Base-by-base conservation (phyloP, 2,329 filamentous ascomycete species). In the Chalaropsis ovoidea region DNA sequence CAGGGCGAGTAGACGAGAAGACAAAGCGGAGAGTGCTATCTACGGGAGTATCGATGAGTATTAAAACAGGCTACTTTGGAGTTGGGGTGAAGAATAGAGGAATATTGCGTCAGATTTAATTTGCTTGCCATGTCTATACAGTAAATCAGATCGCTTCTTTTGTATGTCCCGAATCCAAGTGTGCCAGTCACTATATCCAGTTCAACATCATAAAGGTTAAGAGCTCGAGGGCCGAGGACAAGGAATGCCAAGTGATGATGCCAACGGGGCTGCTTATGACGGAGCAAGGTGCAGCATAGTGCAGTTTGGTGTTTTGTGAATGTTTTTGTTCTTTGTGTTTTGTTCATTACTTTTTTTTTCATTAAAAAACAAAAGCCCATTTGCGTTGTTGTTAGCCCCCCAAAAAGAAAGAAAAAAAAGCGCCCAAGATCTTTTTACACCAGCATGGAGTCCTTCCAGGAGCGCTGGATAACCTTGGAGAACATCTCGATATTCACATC, bases 401-500 rank as follows among this genome's bases (percentile, higher is more conserved):
- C 39, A 65, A 39, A 65, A 62, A 62, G 43, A 65, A 67, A 66
- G 24, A 66, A 67, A 58, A 15, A 56, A 64, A 45, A 62, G 39
- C n/a, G 7, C n/a, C 17, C 45, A 15, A 35, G 15, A 61, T 24
- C n/a, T 35, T 58, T 54, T 67, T 67, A 67, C 60, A 17, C 66
- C 66, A 65, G 24, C 45, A 68, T 49, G 11, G 67, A 61, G 43
- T 93, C 88, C 79, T 96, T 91, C 81, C 91, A 96, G 62, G 89
- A 88, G 73, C 92, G 83, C 76, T 88, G 83, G 69, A 96, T 85
- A 68, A 95, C 86, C 70, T 90, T 82, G 63, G 84, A 80, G 76
- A 92, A 92, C 79, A 90, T 90, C 71, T 94, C 89, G 68, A 95
- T 87, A 77, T 88, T 90, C 73, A 99, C 94, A 70, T 94, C 92